Base-by-base conservation (phyloP, 2,329 filamentous ascomycete genomes). In the Alternaria brassicae region DNA sequence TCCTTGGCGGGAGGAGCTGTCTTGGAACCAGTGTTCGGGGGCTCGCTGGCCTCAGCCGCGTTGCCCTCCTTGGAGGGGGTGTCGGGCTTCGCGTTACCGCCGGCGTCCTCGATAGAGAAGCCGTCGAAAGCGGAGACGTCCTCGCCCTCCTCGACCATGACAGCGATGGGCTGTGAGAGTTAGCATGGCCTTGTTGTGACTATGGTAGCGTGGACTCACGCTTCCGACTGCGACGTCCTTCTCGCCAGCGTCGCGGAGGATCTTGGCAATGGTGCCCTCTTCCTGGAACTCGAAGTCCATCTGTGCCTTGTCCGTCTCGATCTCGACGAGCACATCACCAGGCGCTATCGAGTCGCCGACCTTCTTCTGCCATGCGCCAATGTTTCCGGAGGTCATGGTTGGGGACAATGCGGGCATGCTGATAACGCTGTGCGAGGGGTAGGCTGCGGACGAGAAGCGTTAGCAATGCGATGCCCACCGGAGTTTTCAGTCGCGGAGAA, bases 261-360 rank as follows among this genome's bases (percentile, higher is more conserved):
- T 86, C 86, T 97, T 97, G 74, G 95, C 94, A 70, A 99, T 86
- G 61, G 96, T 87, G 84, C 94, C 95, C 79, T 98, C 95, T 76
- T 99, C 95, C 82, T 99, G 95, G 82, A 96, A 98, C 82, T 99
- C 95, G 79, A 99, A 98, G 84, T 99, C 95, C 95, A 99, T 99
- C 84, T 98, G 95, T 67, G 95, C 95, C 87, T 99, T 99, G 83
- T 99, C 95, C 73, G 95, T 99, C 87, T 99, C 95, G 75, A 98
- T 97, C 85, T 97, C 93, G 70, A 97, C 93, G 71, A 99, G 84
- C 45, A 99, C 95, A 79, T 99, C 95, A 78, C 95, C 95, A 52
- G 96, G 93, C 58, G 87, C 84, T 79, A 99, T 89, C 64, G 84
- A 77, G 80, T 99, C 95, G 77, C 95, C 95, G 69, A 89, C 85